Conservation (phyloP, 106 monocot genomes). For the Dendrobium officinale region DNA sequence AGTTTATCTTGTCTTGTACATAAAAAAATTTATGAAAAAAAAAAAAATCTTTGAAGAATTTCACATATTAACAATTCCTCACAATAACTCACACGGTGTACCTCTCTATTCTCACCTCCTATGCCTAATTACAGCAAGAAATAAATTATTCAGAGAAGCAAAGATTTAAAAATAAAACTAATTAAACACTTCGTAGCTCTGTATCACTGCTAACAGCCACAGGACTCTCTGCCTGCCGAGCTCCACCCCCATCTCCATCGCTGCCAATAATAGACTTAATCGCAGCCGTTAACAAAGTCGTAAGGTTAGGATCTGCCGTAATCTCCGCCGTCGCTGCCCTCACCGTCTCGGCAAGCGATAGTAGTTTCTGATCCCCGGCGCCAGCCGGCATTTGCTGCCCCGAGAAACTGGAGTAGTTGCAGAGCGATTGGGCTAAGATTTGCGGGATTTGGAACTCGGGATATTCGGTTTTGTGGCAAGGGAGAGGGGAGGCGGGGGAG, state of each 20-base stretch:
- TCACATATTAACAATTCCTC: too few species aligned
- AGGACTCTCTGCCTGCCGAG: too few species aligned
- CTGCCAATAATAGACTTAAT: slow-evolving; percentile 58
- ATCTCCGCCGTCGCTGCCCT: slow-evolving; percentile 59
- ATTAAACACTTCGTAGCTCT: not conserved
- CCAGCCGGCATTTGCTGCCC: slow-evolving; percentile 55
- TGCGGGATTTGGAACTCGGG: slow-evolving; percentile 23
- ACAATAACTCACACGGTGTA: not conserved
- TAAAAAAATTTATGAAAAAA: not conserved
- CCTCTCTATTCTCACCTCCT: not conserved
- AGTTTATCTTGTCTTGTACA: not conserved
- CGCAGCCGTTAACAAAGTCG: slow-evolving; percentile 48
- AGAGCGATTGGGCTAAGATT: slow-evolving; percentile 33
- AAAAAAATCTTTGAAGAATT: not conserved
- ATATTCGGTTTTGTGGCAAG: slow-evolving; percentile 11
- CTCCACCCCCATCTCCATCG: not conserved
- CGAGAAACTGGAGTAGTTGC: slow-evolving; percentile 66
- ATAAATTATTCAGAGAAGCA: not conserved
- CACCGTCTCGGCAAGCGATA: slow-evolving; percentile 33
- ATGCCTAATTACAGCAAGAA: not conserved
- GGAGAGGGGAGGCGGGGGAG: slow-evolving; percentile 24
- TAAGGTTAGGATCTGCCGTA: slow-evolving; percentile 61
- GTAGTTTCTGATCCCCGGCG: not conserved
- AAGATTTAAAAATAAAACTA: not conserved
- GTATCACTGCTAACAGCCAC: too few species aligned